A percentile compares a stretch with the other conserved stretches of the same genome.
Conservation (phyloP, 2,329 filamentous ascomycete genomes). For the Penicillium concentricum region DNA sequence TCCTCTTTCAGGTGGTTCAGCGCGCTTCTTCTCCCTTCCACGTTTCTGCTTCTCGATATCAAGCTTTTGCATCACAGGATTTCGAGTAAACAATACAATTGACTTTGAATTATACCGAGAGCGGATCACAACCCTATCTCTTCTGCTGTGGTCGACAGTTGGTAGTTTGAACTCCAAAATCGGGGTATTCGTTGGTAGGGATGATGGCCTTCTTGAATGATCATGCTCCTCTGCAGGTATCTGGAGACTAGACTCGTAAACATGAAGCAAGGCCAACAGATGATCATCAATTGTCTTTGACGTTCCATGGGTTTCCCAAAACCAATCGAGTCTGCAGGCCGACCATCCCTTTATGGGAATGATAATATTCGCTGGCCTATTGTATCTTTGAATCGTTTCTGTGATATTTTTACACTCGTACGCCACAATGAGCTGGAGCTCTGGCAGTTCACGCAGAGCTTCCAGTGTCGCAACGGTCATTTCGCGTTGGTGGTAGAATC, state of each 20-base stretch:
- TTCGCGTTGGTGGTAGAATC: slow-evolving; percentile 34
- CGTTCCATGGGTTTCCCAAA: background rate
- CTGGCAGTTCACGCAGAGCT: slow-evolving; percentile 37
- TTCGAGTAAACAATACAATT: slow-evolving; percentile 7
- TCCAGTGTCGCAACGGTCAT: slow-evolving; percentile 33
- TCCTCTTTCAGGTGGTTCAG: background rate
- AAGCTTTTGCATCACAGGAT: background rate
- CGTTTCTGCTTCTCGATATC: background rate
- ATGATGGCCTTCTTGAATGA: background rate
- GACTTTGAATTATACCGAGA: slow-evolving; percentile 3
- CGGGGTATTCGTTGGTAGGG: background rate
- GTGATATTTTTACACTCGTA: slow-evolving; percentile 33
- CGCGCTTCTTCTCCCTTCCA: background rate
- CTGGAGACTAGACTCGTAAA: slow-evolving; percentile 5
- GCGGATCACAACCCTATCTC: slow-evolving; percentile 1
- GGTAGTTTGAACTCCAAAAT: slow-evolving; percentile 8
- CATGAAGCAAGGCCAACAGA: background rate
- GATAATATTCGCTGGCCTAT: background rate
- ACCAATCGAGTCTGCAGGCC: slow-evolving; percentile 7
- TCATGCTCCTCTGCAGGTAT: background rate
- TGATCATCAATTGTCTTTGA: background rate
- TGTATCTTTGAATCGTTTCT: background rate
- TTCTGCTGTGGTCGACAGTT: background rate
- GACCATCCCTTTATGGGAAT: slow-evolving; percentile 5
- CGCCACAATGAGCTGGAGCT: slow-evolving; percentile 36